Percentiles rank a stretch among this genome's conserved stretches.
phyloP scores from a whole-genome alignment of 2,329 filamentous ascomycete species.

The Xylariaceae sp. region DNA sequence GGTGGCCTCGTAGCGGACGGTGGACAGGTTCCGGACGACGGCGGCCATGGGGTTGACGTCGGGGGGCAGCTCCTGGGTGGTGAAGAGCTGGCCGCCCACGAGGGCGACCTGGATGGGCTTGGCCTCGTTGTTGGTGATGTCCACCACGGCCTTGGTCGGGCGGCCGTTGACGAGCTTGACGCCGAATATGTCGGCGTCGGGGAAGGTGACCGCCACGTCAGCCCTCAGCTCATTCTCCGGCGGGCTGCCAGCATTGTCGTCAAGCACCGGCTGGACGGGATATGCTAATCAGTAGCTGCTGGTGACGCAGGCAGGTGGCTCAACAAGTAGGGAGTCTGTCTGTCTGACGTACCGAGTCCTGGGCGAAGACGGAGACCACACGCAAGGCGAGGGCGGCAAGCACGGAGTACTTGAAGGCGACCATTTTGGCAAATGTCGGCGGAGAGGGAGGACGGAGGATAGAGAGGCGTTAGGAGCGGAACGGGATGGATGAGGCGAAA shows the following conservation, averaged over 20 bases:
- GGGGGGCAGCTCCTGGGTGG: conserved; percentile 44
- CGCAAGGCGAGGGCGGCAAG: conserved; percentile 26
- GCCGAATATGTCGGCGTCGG: conserved; percentile 77
- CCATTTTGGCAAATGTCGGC: conserved; percentile 17
- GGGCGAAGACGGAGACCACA: conserved; percentile 24
- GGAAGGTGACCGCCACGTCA: conserved; percentile 55
- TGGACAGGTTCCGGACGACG: conserved; percentile 79
- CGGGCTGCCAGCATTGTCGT: conserved; percentile 17
- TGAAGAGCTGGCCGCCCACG: conserved; percentile 66
- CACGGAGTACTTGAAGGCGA: conserved; percentile 25
- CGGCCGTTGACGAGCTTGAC: conserved; percentile 93
- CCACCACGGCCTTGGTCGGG: conserved; percentile 72
- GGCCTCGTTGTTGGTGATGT: conserved; percentile 77
- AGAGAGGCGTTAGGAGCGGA: no score
- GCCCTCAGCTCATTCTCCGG: conserved; percentile 48
- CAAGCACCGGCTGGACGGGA: conserved; percentile 18
- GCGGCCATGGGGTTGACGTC: conserved; percentile 38
- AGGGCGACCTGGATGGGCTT: conserved; percentile 67
- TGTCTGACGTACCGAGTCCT: conserved; percentile 24
- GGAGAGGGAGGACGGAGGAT: background rate
- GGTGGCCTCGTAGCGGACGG: conserved; percentile 62
- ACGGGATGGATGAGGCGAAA: conserved; percentile 3
- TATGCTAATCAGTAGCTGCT: no score
- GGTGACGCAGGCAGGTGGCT: no score
- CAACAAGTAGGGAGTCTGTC: no score